Evolutionary conservation across 176 grass and related monocot species (phyloP), one percentile per base, ranked within the genome.

Genomic region (Musa itinerans): DNA sequence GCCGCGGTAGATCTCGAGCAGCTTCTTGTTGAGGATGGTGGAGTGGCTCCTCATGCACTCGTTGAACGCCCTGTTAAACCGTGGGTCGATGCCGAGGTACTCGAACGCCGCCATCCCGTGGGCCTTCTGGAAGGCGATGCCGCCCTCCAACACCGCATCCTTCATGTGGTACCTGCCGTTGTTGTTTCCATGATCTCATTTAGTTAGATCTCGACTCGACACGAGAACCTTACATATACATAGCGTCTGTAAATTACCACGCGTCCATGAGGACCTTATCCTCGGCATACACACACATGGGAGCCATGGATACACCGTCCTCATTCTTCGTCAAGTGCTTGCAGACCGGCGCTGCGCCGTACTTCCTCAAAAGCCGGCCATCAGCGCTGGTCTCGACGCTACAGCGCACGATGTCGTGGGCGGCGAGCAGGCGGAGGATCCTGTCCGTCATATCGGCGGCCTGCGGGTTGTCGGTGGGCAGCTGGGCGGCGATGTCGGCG

Each of bases 201-300:
- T 14, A 27, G 61, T 29, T 54, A 92, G 34, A 43, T 43, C 34
- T 89, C 92, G 92, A 80, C 92, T 96, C 86, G 89, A 89, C 89
- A 96, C 92, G 78, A 96, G 89, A 63, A 96, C 74, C 82, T 92
- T 92, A 70, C 89, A 86, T 80, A 86, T 92, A 85, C 89, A 96
- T 92, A 74, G 92, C 13, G 65, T 96, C 92, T 80, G 87, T 96
- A 0, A 27, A 71, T 29, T 54, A 92, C 93, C 93, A 96, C 77
- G 83, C 92, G 81, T 92, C 87, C 85, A 96, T 96, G 77, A 96
- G 81, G 71, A 96, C 74, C 83, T 96, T 90, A 74, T 96, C 93
- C 79, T 87, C 90, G 87, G 89, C 86, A 85, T 90, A 87, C 73
- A 96, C 83, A 25, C 70, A 74, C 55, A 92, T 73, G 21, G 87